Evolutionary conservation across 1,139 yeast species (phyloP).

Genomic region (Candida sp.): DNA sequence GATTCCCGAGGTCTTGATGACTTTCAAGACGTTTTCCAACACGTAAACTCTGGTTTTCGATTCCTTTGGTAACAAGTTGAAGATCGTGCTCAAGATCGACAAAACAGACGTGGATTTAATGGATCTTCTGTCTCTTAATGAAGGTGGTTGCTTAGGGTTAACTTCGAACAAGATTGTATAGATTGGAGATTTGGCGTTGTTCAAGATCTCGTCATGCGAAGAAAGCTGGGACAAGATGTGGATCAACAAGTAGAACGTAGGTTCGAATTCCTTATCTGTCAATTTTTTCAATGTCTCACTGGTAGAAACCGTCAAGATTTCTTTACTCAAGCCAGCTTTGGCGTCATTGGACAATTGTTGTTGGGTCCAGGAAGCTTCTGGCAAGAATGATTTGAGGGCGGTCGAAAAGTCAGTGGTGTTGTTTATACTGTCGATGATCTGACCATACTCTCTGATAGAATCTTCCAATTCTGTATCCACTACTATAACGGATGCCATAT

Average conservation of each 20-base stretch:
- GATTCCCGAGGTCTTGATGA: slow-evolving; percentile 34
- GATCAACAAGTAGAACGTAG: slow-evolving; percentile 46
- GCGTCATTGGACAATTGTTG: slow-evolving; percentile 27
- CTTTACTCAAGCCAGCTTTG: slow-evolving; percentile 30
- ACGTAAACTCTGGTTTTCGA: slow-evolving; percentile 38
- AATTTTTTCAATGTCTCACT: slow-evolving; percentile 35
- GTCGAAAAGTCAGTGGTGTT: slow-evolving; percentile 31
- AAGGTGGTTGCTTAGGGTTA: slow-evolving; percentile 42
- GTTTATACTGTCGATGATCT: slow-evolving; percentile 39
- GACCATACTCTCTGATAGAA: slow-evolving; percentile 45
- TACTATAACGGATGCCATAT: slow-evolving; percentile 50
- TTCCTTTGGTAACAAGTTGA: slow-evolving; percentile 45
- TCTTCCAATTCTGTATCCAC: slow-evolving; percentile 50
- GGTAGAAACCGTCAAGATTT: slow-evolving; percentile 29
- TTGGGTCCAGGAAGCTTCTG: slow-evolving; percentile 19
- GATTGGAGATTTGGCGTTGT: slow-evolving; percentile 29
- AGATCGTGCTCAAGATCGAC: slow-evolving; percentile 46
- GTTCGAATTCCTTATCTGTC: slow-evolving; percentile 50
- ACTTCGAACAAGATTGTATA: slow-evolving; percentile 34
- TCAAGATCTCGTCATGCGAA: slow-evolving; percentile 30
- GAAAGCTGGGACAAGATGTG: slow-evolving; percentile 37
- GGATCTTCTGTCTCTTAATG: slow-evolving; percentile 52
- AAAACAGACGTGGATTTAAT: slow-evolving; percentile 48
- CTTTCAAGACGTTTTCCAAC: slow-evolving; percentile 35
- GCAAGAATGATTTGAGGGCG: slow-evolving; percentile 27